A percentile compares a stretch with the other conserved stretches of the same genome.
These are phyloP conservation scores for Monotropa hypopitys DNA, from an alignment of 179 eudicot species.

Conservation along the genomic window DNA sequence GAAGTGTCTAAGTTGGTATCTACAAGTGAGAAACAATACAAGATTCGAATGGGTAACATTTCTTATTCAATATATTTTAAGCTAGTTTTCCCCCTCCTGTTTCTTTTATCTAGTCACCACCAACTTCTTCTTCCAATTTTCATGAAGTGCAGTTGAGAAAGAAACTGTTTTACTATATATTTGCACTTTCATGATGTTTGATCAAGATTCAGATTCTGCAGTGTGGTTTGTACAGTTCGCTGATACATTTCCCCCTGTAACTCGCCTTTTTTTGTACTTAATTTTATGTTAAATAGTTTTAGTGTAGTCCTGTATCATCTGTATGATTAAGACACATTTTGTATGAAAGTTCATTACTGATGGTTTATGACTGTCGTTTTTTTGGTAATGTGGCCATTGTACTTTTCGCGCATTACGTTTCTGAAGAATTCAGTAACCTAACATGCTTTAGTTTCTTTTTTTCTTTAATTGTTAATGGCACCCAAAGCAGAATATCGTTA, in stretches of 20 bases:
- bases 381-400: not conserved
- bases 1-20: slow-evolving; percentile 53
- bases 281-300: not conserved
- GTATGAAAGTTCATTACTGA: not conserved
- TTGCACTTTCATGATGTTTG: not conserved
- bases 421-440: not conserved
- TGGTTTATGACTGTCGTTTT: not conserved
- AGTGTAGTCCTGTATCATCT: not conserved
- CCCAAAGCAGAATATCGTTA: not conserved
- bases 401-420: not conserved
- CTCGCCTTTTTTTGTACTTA: not conserved
- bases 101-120: not conserved
- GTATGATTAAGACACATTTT: not conserved
- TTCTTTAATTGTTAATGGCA: not conserved
- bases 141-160: not conserved
- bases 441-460: not conserved
- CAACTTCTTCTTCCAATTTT: not conserved
- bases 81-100: not conserved
- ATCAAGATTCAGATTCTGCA: not conserved
- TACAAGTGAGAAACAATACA: slow-evolving; percentile 39
- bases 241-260: not conserved
- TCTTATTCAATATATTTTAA: not conserved
- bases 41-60: slow-evolving; percentile 53
- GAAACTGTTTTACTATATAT: not conserved
- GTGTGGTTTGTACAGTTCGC: not conserved